Evolutionary conservation across 164 flowering plant species (phyloP).

Genomic region (Umbilicus rupestris): DNA sequence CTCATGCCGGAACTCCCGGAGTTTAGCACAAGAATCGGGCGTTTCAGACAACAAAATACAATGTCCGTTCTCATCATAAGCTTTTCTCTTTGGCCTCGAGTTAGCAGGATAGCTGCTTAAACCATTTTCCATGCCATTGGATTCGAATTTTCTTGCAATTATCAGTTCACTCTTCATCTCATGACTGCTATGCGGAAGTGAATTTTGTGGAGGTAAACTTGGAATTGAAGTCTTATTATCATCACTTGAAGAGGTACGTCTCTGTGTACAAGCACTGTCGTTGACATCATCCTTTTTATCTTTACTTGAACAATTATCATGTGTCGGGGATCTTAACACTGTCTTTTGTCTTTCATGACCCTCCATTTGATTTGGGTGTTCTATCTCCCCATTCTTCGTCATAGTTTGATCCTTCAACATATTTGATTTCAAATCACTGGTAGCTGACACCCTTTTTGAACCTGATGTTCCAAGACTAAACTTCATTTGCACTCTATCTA

Average conservation of each 20-base stretch:
- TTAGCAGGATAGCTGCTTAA: slow-evolving; percentile 16
- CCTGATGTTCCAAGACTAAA: slow-evolving; percentile 25
- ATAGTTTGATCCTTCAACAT: slow-evolving; percentile 19
- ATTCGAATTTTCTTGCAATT: slow-evolving; percentile 15
- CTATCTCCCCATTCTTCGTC: slow-evolving; percentile 19
- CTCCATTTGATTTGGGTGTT: slow-evolving; percentile 13
- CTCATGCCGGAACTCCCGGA: slow-evolving; percentile 47
- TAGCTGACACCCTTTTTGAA: slow-evolving; percentile 25
- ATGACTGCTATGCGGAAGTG: slow-evolving; percentile 14
- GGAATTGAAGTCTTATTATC: background rate
- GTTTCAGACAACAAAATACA: slow-evolving; percentile 35
- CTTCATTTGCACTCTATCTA: slow-evolving; percentile 28
- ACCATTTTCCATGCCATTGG: slow-evolving; percentile 16
- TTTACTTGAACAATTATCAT: background rate
- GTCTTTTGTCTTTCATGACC: slow-evolving; percentile 17
- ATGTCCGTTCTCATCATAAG: slow-evolving; percentile 17
- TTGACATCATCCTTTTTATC: background rate
- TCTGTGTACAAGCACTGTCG: background rate
- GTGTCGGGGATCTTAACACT: background rate
- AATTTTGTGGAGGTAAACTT: background rate
- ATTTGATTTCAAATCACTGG: slow-evolving; percentile 31
- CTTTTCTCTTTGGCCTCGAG: slow-evolving; percentile 43
- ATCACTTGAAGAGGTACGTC: background rate
- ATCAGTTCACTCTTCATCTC: slow-evolving; percentile 12
- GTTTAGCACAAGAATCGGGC: slow-evolving; percentile 28